These are phyloP conservation scores for Colletotrichum eremochloae DNA, from an alignment of 2,329 filamentous ascomycete species.

Conservation along the genomic window DNA sequence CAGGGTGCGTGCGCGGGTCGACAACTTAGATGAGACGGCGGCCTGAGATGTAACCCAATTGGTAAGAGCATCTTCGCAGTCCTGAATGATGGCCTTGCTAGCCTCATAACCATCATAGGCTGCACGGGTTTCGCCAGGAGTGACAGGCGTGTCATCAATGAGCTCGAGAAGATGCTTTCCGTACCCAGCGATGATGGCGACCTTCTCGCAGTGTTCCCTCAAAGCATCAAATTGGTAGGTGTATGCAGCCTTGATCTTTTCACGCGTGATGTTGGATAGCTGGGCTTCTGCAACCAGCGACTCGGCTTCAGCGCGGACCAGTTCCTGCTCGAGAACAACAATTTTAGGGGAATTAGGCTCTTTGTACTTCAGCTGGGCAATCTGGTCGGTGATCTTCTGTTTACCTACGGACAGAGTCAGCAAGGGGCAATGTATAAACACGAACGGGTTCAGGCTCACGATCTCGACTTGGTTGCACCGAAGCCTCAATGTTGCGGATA, in stretches of 20 bases:
- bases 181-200: conserved; percentile 96
- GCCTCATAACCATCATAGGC: conserved; percentile 99
- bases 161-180: conserved; percentile 98
- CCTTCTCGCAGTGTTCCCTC: conserved; percentile 97
- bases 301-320: conserved; percentile 97
- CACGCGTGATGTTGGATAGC: conserved; percentile 98
- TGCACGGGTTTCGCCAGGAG: conserved; percentile 93
- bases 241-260: conserved; percentile 99
- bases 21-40: conserved; percentile 88
- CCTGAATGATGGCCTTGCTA: conserved; percentile 98
- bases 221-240: conserved; percentile 98
- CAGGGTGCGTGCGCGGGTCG: conserved; percentile 86
- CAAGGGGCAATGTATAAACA: not conserved
- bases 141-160: conserved; percentile 96
- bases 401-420: conserved; percentile 73
- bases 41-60: conserved; percentile 97
- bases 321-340: conserved; percentile 97
- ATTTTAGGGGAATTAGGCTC: conserved; percentile 98
- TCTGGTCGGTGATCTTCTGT: conserved; percentile 99
- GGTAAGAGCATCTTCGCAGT: conserved; percentile 96
- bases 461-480: conserved; percentile 96
- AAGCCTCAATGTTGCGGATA: conserved; percentile 98
- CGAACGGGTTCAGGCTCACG: conserved; percentile 68
- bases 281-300: conserved; percentile 99
- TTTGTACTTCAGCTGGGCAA: conserved; percentile 99